Evolutionary conservation across 306 rosid species (phyloP).

Genomic region (Prosopis cineraria): DNA sequence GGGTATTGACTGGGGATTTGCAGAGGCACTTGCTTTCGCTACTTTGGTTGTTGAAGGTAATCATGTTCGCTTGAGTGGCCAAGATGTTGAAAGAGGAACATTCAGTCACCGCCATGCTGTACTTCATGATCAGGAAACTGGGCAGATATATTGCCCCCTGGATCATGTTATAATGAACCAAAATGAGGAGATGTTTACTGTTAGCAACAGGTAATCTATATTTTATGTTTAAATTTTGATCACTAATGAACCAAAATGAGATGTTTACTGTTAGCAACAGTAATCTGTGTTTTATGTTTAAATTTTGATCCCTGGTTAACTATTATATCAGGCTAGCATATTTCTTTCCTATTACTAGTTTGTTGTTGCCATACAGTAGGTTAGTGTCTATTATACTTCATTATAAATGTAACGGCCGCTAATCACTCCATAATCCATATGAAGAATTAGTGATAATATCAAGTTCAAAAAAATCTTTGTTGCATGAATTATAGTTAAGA

Average conservation of each 20-base stretch:
- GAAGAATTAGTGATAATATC: not conserved
- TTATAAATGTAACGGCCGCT: not conserved
- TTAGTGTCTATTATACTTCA: not conserved
- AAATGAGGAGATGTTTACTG: conserved; percentile 90
- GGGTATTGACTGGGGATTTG: conserved; percentile 96
- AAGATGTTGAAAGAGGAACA: conserved; percentile 98
- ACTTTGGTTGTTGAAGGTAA: conserved; percentile 92
- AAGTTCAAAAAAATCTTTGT: not conserved
- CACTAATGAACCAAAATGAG: conserved; percentile 72
- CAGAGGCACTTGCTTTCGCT: conserved; percentile 96
- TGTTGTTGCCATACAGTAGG: not conserved
- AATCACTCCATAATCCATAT: conserved; percentile 21
- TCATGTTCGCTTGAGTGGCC: conserved; percentile 94
- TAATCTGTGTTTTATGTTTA: too few species aligned
- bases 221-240: not conserved
- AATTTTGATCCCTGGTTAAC: not conserved
- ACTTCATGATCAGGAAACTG: conserved; percentile 89
- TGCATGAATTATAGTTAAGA: not conserved
- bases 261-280: conserved; percentile 98
- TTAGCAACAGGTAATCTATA: conserved; percentile 85
- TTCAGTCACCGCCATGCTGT: conserved; percentile 97
- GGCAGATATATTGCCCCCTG: conserved; percentile 82
- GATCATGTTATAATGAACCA: conserved; percentile 86
- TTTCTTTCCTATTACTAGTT: not conserved
- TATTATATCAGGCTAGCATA: not conserved